Percentiles rank a stretch among this genome's conserved stretches.
Evolutionary conservation across 352 stramenopile species (phyloP).

Genomic region (Pythium dissotocum): DNA sequence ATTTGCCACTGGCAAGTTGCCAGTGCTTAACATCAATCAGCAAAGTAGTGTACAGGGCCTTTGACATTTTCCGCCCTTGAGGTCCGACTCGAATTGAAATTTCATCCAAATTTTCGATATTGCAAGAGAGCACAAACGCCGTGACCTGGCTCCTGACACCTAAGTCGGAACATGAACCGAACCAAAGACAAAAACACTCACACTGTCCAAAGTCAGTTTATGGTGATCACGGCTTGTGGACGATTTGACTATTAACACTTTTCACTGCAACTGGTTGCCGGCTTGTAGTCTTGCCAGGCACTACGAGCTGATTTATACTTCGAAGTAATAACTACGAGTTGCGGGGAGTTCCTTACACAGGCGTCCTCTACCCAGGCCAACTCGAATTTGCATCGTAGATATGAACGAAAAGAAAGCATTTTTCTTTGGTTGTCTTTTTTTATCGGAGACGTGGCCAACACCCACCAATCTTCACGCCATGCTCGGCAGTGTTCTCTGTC

Average conservation of each 20-base stretch:
- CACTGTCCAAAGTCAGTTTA: not conserved
- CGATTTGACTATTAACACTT: too few relatives aligned
- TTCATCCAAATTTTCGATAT: not conserved
- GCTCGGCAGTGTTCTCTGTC: not conserved
- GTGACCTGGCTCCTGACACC: not conserved
- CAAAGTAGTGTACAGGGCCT: not conserved
- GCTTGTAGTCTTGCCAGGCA: too few relatives aligned
- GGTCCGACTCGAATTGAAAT: not conserved
- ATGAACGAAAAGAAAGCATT: too few relatives aligned
- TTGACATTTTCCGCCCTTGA: too few relatives aligned
- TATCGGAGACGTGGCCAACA: too few relatives aligned
- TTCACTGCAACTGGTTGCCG: not conserved
- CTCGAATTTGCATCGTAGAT: too few relatives aligned
- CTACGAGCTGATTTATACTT: too few relatives aligned
- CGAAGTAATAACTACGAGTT: too few relatives aligned
- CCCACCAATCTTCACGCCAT: not conserved
- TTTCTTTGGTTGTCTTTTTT: too few relatives aligned
- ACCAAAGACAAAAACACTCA: not conserved
- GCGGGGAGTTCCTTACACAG: too few relatives aligned
- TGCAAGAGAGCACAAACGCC: not conserved
- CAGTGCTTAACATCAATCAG: not conserved
- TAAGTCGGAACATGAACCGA: not conserved
- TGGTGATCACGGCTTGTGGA: not conserved
- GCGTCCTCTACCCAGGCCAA: too few relatives aligned
- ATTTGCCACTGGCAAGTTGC: too few relatives aligned